Evolutionary conservation across 1,284 basidiomycete species (phyloP).

Genomic region (Trichosporon sp.): DNA sequence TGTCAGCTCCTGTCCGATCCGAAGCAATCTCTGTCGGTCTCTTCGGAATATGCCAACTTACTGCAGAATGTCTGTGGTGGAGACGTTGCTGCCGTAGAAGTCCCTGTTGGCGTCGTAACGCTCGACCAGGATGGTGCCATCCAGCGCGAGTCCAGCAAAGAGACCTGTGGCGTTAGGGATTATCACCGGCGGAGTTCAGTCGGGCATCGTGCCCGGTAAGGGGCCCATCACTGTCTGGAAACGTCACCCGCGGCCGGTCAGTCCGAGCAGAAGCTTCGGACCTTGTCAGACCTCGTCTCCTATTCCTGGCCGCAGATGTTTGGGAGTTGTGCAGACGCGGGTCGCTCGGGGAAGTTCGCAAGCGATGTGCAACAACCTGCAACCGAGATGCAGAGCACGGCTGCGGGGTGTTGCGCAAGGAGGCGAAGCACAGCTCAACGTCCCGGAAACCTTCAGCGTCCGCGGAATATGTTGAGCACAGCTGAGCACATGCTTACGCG

Average conservation of each 20-base stretch:
- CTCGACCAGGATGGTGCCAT: conserved; percentile 92
- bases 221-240: not conserved
- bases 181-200: not conserved
- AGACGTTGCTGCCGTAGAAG: conserved; percentile 90
- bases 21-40: not conserved
- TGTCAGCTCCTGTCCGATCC: not conserved
- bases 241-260: no score
- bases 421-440: not conserved
- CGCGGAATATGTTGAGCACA: not conserved
- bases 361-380: not conserved
- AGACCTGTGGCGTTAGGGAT: conserved; percentile 58
- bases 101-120: conserved; percentile 89
- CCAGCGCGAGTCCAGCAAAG: conserved; percentile 90
- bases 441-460: not conserved
- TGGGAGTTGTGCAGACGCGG: no score
- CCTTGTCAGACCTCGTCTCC: not conserved
- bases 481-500: not conserved
- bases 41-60: conserved; percentile 17
- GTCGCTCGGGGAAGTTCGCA: not conserved
- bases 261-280: no score
- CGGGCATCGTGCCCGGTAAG: not conserved
- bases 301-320: not conserved
- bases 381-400: not conserved
- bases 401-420: not conserved
- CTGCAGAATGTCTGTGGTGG: conserved; percentile 78